Conservation (phyloP, 345 rosid species). For the Salix purpurea region DNA sequence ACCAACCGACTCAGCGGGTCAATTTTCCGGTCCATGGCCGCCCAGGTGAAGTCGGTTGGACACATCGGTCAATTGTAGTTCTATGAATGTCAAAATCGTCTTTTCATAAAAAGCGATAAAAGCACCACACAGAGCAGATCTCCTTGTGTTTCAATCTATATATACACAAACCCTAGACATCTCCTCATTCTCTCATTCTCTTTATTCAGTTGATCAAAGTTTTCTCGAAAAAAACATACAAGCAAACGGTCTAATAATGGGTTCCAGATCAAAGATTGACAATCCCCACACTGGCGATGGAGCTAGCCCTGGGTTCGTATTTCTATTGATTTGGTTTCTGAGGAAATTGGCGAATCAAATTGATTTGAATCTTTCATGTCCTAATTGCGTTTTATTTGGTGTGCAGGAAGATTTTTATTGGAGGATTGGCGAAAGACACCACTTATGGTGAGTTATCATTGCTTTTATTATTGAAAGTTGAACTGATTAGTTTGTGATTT, state of each 20-base stretch:
- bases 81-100: too few relatives aligned
- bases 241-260: conserved; percentile 34
- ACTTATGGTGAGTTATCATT: conserved; percentile 50
- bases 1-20: too few relatives aligned
- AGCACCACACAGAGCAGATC: not conserved
- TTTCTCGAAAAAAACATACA: not conserved
- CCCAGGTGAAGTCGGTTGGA: too few relatives aligned
- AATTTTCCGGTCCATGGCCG: too few relatives aligned
- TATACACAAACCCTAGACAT: not conserved
- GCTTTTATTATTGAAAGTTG: conserved; percentile 1
- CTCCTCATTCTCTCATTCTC: not conserved
- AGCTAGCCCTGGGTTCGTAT: conserved; percentile 73
- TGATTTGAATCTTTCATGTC: not conserved
- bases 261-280: conserved; percentile 49
- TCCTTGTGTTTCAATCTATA: not conserved
- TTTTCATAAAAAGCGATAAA: too few relatives aligned
- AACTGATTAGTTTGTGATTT: not conserved
- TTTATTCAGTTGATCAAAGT: not conserved
- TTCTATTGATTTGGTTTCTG: not conserved
- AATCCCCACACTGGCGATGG: conserved; percentile 59
- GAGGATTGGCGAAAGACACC: conserved; percentile 83
- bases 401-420: conserved; percentile 72
- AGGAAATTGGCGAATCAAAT: not conserved
- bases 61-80: too few relatives aligned
- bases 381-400: not conserved